Evolutionary conservation across 805 yeast genomes (phyloP).

Genomic region (Metschnikowia santaceciliae): DNA sequence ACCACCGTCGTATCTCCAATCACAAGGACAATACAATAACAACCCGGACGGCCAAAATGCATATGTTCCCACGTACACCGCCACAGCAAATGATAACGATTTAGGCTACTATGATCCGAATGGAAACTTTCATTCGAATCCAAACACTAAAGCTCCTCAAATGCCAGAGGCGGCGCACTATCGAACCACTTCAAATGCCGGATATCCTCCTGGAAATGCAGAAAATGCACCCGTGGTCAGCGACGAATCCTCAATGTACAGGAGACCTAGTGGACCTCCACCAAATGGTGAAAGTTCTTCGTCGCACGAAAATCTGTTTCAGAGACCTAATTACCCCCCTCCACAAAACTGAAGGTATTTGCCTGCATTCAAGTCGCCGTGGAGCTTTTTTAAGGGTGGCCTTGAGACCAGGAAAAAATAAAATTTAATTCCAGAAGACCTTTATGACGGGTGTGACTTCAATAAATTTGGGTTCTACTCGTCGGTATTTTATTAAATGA

Average conservation of each 20-base stretch:
- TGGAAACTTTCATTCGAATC: conserved; percentile 39
- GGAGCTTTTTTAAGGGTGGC: neutral
- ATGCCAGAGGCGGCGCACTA: conserved; percentile 15
- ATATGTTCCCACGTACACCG: conserved; percentile 69
- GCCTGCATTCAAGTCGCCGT: neutral
- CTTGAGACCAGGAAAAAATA: neutral
- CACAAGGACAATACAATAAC: conserved; percentile 54
- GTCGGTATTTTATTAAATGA: neutral
- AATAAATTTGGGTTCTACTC: neutral
- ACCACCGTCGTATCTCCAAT: conserved; percentile 72
- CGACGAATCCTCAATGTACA: conserved; percentile 2
- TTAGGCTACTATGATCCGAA: conserved; percentile 70
- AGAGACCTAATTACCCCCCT: conserved; percentile 2
- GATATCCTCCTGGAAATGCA: conserved; percentile 7
- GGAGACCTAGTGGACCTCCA: conserved; percentile 14
- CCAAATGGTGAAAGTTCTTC: neutral
- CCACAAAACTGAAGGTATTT: conserved; percentile 1
- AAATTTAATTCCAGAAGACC: neutral
- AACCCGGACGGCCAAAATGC: conserved; percentile 33
- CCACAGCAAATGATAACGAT: conserved; percentile 63
- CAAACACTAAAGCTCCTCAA: conserved; percentile 16
- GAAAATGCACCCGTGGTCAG: conserved; percentile 1
- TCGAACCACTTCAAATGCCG: conserved; percentile 13
- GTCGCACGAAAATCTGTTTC: neutral
- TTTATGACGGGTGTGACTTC: neutral